phyloP scores from a whole-genome alignment of 208 protist genomes.

The Porcisia hertigi region DNA sequence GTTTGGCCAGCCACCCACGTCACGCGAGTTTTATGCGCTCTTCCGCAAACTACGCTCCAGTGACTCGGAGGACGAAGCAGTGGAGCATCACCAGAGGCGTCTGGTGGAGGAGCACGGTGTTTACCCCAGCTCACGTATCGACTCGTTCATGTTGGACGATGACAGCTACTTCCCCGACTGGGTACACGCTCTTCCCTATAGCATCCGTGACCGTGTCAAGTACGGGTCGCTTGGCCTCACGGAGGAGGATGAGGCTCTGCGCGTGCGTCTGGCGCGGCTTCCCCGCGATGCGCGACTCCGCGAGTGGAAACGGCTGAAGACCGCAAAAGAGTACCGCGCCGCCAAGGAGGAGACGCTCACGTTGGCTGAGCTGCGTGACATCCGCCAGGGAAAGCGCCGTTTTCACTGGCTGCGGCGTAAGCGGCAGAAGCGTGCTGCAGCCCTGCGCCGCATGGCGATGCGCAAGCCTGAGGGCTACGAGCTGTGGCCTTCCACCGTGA shows the following conservation, averaged over 20 bases:
- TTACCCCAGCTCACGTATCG: constrained; percentile 72
- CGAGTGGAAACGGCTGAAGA: constrained; percentile 81
- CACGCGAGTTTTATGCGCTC: constrained; percentile 70
- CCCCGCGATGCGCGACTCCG: constrained; percentile 61
- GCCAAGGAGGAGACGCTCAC: constrained; percentile 77
- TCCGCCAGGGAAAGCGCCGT: constrained; percentile 74
- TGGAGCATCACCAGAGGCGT: constrained; percentile 62
- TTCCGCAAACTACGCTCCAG: constrained; percentile 51
- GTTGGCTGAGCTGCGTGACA: constrained; percentile 72
- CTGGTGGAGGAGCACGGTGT: constrained; percentile 82
- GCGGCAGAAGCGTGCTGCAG: constrained; percentile 63
- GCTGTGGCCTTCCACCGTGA: constrained; percentile 68
- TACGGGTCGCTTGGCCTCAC: constrained; percentile 87
- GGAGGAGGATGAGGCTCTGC: constrained; percentile 85
- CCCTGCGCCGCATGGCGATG: constrained; percentile 71
- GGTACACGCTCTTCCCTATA: constrained; percentile 85
- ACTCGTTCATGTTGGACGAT: constrained; percentile 90
- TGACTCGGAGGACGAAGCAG: constrained; percentile 59
- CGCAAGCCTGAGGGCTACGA: constrained; percentile 75
- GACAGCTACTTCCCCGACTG: constrained; percentile 84
- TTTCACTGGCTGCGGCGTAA: constrained; percentile 89
- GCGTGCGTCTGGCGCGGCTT: constrained; percentile 71
- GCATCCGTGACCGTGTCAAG: constrained; percentile 86
- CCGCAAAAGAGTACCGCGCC: constrained; percentile 71
- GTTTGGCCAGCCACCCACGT: constrained; percentile 70